phyloP scores from a whole-genome alignment of 2,329 filamentous ascomycete species.

The Harringtonia aguacate region DNA sequence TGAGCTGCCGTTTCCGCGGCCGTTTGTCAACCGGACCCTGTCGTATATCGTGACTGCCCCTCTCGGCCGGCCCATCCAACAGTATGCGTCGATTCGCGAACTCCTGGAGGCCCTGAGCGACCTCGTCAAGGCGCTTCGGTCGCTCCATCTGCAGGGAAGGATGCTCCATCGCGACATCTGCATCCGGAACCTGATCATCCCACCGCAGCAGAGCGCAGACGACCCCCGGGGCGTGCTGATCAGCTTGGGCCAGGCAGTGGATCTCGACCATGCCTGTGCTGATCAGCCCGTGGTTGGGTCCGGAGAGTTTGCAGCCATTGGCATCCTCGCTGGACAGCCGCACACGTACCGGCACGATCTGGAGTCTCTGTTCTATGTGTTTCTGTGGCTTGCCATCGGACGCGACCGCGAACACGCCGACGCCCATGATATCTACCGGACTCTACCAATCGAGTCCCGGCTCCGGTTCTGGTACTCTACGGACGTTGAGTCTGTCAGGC shows the following conservation, averaged over 20 bases:
- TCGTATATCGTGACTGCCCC: background rate
- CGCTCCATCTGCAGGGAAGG: conserved; percentile 19
- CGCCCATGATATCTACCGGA: background rate
- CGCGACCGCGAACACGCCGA: background rate
- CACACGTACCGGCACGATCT: conserved; percentile 19
- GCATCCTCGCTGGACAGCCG: background rate
- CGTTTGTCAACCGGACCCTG: background rate
- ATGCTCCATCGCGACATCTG: conserved; percentile 27
- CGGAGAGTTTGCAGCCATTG: conserved; percentile 1
- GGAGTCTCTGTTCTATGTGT: conserved; percentile 8
- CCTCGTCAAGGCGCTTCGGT: conserved; percentile 24
- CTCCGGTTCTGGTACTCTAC: too few species aligned
- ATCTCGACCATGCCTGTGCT: background rate
- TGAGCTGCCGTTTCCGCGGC: background rate
- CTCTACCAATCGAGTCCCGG: too few species aligned
- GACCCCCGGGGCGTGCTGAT: background rate
- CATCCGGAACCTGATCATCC: conserved; percentile 26
- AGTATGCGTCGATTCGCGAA: conserved; percentile 18
- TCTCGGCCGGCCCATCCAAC: conserved; percentile 15
- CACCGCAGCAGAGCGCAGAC: too few species aligned
- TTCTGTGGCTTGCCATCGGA: background rate
- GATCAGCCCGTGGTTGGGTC: background rate
- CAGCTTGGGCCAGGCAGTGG: background rate
- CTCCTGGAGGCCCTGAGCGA: conserved; percentile 23
- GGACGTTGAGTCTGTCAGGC: too few species aligned